A percentile compares a stretch with the other conserved stretches of the same genome.
Conservation (phyloP, 73 alveolate species). For the Tetrahymena thermophila region DNA sequence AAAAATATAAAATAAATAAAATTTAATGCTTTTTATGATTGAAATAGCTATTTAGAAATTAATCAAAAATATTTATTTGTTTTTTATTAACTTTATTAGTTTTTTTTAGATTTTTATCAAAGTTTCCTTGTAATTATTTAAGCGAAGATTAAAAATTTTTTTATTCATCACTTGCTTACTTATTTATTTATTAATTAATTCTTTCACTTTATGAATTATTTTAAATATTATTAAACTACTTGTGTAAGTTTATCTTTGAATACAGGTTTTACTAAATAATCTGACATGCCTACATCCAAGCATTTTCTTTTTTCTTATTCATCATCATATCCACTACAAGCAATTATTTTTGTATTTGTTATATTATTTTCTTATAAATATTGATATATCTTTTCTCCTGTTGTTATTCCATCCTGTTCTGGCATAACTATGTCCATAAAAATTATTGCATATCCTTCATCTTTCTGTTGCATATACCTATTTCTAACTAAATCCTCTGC, state of each 20-base stretch:
- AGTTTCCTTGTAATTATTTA: too few relatives aligned
- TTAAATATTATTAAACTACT: background rate
- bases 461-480: background rate
- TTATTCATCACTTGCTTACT: too few relatives aligned
- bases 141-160: too few relatives aligned
- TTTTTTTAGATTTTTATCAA: too few relatives aligned
- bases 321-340: slow-evolving; percentile 31
- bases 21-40: too few relatives aligned
- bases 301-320: slow-evolving; percentile 11
- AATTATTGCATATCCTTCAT: background rate
- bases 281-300: slow-evolving; percentile 12
- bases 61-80: too few relatives aligned
- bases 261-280: slow-evolving; percentile 24
- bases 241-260: background rate
- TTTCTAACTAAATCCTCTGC: slow-evolving; percentile 1
- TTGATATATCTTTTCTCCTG: background rate
- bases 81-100: too few relatives aligned
- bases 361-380: background rate
- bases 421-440: slow-evolving; percentile 42
- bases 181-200: too few relatives aligned
- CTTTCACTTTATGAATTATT: background rate
- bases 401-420: slow-evolving; percentile 11
- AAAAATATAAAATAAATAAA: too few relatives aligned
- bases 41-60: too few relatives aligned
- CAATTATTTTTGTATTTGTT: background rate